A percentile compares a stretch with the other conserved stretches of the same genome.
Evolutionary conservation across 2,329 filamentous ascomycete species (phyloP).

Genomic region (Penicillium sp.): DNA sequence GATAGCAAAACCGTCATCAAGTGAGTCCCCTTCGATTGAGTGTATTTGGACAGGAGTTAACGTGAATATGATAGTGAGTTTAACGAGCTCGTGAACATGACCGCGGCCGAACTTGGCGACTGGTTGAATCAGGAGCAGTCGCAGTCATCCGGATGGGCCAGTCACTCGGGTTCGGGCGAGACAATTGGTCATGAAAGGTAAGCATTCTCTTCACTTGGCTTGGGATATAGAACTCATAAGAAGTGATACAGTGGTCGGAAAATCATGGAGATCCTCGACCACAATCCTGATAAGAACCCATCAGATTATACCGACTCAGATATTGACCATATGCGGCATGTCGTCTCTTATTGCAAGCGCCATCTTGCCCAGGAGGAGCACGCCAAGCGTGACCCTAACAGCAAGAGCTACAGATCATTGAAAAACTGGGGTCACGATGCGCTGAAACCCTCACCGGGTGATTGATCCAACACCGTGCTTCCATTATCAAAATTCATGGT

Average conservation of each 20-base stretch:
- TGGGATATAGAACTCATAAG: neutral
- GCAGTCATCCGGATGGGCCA: conserved; percentile 53
- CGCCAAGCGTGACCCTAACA: conserved; percentile 53
- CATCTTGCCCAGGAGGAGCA: conserved; percentile 61
- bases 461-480: neutral
- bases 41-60: neutral
- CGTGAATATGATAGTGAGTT: conserved; percentile 50
- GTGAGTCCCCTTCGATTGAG: conserved; percentile 25
- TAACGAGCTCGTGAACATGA: conserved; percentile 64
- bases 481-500: neutral
- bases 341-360: conserved; percentile 61
- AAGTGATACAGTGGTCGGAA: conserved; percentile 50
- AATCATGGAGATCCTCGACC: conserved; percentile 59
- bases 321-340: conserved; percentile 57
- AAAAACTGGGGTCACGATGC: conserved; percentile 60
- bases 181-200: conserved; percentile 59
- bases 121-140: conserved; percentile 60
- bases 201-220: neutral
- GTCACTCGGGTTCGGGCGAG: conserved; percentile 53
- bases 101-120: conserved; percentile 53
- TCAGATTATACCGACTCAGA: conserved; percentile 55
- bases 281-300: conserved; percentile 55
- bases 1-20: conserved; percentile 48
- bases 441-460: conserved; percentile 34
- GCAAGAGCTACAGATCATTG: conserved; percentile 53